These are phyloP conservation scores for Nitzschia inconspicua DNA, from an alignment of 108 stramenopile genomes.

Conservation along the genomic window DNA sequence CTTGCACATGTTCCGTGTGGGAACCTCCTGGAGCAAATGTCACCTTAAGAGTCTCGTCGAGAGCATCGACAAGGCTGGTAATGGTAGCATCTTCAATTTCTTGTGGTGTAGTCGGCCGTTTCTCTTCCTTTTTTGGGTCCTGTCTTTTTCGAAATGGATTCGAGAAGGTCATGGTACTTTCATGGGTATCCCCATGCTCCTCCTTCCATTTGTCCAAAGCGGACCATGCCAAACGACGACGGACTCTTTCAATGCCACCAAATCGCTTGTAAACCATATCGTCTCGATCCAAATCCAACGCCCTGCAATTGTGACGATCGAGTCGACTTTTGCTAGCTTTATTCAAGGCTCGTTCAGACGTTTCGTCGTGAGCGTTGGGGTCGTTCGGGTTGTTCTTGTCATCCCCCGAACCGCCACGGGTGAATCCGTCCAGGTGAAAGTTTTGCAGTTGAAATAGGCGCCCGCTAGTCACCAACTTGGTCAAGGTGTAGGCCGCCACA, in stretches of 20 bases:
- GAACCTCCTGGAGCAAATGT: constrained; percentile 25
- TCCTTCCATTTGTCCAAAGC: constrained; percentile 6
- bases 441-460: constrained; percentile 22
- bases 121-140: not conserved
- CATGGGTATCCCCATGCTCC: not conserved
- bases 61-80: constrained; percentile 5
- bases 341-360: constrained; percentile 37
- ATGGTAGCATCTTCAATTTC: constrained; percentile 20
- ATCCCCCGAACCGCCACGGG: not conserved
- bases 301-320: constrained; percentile 37
- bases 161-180: not conserved
- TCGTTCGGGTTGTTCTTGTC: too few relatives aligned
- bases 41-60: constrained; percentile 13
- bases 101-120: not conserved
- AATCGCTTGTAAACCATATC: constrained; percentile 48
- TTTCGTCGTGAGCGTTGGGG: not conserved
- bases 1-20: constrained; percentile 14
- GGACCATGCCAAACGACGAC: constrained; percentile 30
- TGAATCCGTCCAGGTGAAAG: constrained; percentile 6
- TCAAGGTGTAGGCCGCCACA: constrained; percentile 33
- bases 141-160: not conserved
- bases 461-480: constrained; percentile 26
- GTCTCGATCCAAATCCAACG: constrained; percentile 58
- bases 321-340: constrained; percentile 27
- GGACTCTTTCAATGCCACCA: constrained; percentile 64